Evolutionary conservation across 331 rosid species (phyloP).

Genomic region (Ulmus americana): DNA sequence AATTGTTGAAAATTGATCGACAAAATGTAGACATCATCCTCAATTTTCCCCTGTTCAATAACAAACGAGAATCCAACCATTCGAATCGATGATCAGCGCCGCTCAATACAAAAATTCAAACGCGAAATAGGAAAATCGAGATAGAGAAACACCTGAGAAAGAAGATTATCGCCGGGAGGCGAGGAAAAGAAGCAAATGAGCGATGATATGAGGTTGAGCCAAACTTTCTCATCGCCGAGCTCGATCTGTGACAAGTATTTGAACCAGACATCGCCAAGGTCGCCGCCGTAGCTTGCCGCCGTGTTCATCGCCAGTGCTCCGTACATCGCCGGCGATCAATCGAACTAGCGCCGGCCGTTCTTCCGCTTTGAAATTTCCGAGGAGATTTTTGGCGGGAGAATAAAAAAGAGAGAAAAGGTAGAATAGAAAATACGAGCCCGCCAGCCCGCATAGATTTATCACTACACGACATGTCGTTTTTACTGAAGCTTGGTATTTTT

Average conservation of each 20-base stretch:
- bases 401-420: background rate
- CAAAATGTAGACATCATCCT: conserved; percentile 41
- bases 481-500: too few relatives aligned
- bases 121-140: background rate
- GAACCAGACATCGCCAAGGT: conserved; percentile 24
- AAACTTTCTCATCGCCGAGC: conserved; percentile 49
- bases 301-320: conserved; percentile 17
- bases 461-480: too few relatives aligned
- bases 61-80: background rate
- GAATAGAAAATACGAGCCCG: too few relatives aligned
- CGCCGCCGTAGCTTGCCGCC: conserved; percentile 22
- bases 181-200: conserved; percentile 60
- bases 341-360: background rate
- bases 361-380: background rate
- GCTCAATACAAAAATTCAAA: background rate
- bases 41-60: conserved; percentile 39
- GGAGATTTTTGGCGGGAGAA: conserved; percentile 50
- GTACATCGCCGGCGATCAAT: conserved; percentile 21
- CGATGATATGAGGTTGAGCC: conserved; percentile 48
- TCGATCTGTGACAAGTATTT: conserved; percentile 58
- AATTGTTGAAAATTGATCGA: conserved; percentile 63
- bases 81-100: background rate
- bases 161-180: conserved; percentile 33
- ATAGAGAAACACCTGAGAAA: conserved; percentile 46
- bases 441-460: too few relatives aligned